A percentile compares a stretch with the other conserved stretches of the same genome.
These are phyloP conservation scores for Trichosporon ovoides DNA, from an alignment of 1,284 basidiomycete species.

Conservation along the genomic window DNA sequence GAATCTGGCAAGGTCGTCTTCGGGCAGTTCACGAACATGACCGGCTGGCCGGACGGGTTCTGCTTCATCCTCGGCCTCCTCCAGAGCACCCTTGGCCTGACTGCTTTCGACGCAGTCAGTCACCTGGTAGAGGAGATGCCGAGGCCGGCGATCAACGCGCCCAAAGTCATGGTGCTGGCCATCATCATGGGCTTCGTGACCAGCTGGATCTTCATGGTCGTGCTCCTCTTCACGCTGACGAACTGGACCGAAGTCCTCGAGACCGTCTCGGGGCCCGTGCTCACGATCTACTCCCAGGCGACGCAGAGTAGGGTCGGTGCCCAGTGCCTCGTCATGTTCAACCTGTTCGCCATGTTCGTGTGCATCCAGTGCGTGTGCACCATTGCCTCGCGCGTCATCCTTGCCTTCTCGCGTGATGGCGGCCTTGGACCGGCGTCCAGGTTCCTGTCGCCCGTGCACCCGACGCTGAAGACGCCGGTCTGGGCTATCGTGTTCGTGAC, in stretches of 20 bases:
- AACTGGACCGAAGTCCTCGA: slow-evolving; percentile 11
- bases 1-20: slow-evolving; percentile 45
- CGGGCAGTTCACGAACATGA: slow-evolving; percentile 35
- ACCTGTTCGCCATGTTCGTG: slow-evolving; percentile 44
- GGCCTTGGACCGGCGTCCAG: slow-evolving; percentile 56
- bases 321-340: slow-evolving; percentile 50
- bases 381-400: slow-evolving; percentile 61
- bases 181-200: slow-evolving; percentile 29
- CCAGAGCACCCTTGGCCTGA: slow-evolving; percentile 27
- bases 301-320: slow-evolving; percentile 26
- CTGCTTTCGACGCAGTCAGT: slow-evolving; percentile 27
- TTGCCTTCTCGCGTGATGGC: slow-evolving; percentile 63
- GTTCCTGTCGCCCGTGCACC: slow-evolving; percentile 54
- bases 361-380: slow-evolving; percentile 53
- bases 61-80: slow-evolving; percentile 47
- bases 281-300: slow-evolving; percentile 26
- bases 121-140: slow-evolving; percentile 48
- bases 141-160: slow-evolving; percentile 32
- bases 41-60: slow-evolving; percentile 23
- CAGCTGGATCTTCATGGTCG: slow-evolving; percentile 40
- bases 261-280: slow-evolving; percentile 12
- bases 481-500: slow-evolving; percentile 59
- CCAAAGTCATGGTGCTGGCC: slow-evolving; percentile 39
- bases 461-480: slow-evolving; percentile 52
- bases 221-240: slow-evolving; percentile 29